Evolutionary conservation across 495 filamentous ascomycete species (phyloP), one percentile per base, ranked within the genome.

Genomic region (Annulohypoxylon bovei): DNA sequence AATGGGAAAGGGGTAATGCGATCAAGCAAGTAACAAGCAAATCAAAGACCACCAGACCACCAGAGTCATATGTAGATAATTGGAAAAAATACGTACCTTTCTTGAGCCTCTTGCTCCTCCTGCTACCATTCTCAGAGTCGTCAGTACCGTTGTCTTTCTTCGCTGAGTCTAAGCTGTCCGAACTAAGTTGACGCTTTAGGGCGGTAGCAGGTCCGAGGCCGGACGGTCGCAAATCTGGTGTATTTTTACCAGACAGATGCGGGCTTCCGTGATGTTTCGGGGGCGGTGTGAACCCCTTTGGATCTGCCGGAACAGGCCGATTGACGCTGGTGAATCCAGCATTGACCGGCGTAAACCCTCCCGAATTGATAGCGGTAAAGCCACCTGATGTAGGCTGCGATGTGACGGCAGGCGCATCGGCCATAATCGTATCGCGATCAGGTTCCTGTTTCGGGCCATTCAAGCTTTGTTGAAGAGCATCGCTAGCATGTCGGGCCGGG

Each of bases 91-190:
- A 82, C 84, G 73, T 85, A 95, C 92, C 94, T 87, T 97, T 97
- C 80, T 95, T 96, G 7, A 97, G 81, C 35, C 95, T 87, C 81
- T 99, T 98, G 78, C 94, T 98, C 57, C 95, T 88, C 62, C 96
- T 86, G 62, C 93, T 95, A 58, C 88, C 88, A 65, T 84, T 84
- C 66, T 97, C 93, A 6, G 81, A 83, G 42, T 93, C 90, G 22
- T 88, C 89, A 39, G 82, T 83, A 23, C 89, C 87, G 4, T 78
- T 82, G 33, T 89, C 89, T 65, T 84, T 85, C 54, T 79, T 83
- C 7, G 78, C 67, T 0, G 88, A 90, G 62, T 87, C 84, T 8
- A 83, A 35, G 75, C 86, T 91, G 27, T 96, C 94, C 59, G 88
- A 89, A 68, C 94, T 95, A 32, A 93, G 85, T 49, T 92, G 91